Base-by-base conservation (phyloP, 2,329 filamentous ascomycete species). In the Dryadomyces quercivorus region DNA sequence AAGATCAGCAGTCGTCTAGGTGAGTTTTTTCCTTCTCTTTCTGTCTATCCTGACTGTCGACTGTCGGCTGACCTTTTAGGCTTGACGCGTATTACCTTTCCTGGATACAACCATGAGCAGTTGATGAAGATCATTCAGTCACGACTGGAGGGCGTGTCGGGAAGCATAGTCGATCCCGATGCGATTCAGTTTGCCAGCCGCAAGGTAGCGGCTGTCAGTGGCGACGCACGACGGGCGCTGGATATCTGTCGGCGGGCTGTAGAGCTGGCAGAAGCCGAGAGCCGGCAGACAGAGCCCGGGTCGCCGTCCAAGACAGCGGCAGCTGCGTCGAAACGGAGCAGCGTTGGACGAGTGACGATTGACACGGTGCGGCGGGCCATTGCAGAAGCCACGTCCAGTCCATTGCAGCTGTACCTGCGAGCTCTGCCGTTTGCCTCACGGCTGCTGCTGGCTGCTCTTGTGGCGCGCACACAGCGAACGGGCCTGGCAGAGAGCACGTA, bases 91-190 rank as follows among this genome's bases (percentile, higher is more conserved):
- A 96, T 98, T 65, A 96, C 93, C 0, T 98, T 98, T 63, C 88
- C 93, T 0, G 93, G 93, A 21, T 98, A 98, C 69, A 96, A 90
- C 55, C 91, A 98, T 67, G 90, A 93, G 56, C 93, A 98, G 69
- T 78, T 98, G 44, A 95, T 97, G 86, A 86, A 86, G 61, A 98
- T 98, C 64, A 96, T 98, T 59, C 85, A 92, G 64, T 95, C 90
- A n/a, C 85, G 93, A 34, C 78, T 98, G 2, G 83, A 89, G 64
- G 89, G 88, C 53, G 88, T 97, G 0, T 85, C 88, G 1, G 90
- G 89, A 26, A 84, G 91, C 60, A 86, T 98, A 47, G 92, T 98
- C 44, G 89, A 96, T 58, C 75, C 88, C 1, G 93, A 98, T 64
- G 94, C 93, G 15, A 81, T 98, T 51, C 92, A 97, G 69, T 98